phyloP scores from a whole-genome alignment of 2,329 filamentous ascomycete species.

The Hymenotorrendiella dingleyae region DNA sequence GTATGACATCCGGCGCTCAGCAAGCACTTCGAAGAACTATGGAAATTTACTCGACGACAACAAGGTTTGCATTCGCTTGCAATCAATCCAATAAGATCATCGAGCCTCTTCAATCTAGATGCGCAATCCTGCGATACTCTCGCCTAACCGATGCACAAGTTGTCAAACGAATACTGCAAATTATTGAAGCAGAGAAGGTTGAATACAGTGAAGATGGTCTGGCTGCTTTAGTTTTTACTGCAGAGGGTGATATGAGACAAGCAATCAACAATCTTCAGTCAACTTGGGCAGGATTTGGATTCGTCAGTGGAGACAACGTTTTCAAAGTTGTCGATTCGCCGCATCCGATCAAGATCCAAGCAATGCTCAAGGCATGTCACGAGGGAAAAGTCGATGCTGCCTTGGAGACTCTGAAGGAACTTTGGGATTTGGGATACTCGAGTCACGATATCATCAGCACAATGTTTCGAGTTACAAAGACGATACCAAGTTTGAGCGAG shows the following conservation, averaged over 20 bases:
- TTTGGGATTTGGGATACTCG: constrained; percentile 95
- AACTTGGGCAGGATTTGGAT: constrained; percentile 87
- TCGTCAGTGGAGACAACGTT: constrained; percentile 96
- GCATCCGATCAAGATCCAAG: constrained; percentile 96
- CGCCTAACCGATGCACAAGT: constrained; percentile 89
- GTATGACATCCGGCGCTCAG: constrained; percentile 95
- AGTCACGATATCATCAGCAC: constrained; percentile 98
- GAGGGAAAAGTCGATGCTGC: constrained; percentile 87
- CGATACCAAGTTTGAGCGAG: constrained; percentile 84
- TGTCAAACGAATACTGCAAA: constrained; percentile 83
- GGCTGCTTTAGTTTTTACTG: constrained; percentile 93
- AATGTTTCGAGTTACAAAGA: constrained; percentile 98
- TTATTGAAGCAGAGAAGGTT: constrained; percentile 87
- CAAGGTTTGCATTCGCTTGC: constrained; percentile 94
- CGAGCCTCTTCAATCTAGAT: constrained; percentile 94
- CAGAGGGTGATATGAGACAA: constrained; percentile 97
- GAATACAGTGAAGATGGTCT: constrained; percentile 89
- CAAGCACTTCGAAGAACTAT: constrained; percentile 92
- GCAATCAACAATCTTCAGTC: constrained; percentile 98
- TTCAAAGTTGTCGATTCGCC: constrained; percentile 97
- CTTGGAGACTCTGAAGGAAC: constrained; percentile 76
- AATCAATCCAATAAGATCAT: constrained; percentile 99
- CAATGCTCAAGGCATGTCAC: constrained; percentile 96
- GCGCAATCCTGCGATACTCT: constrained; percentile 90
- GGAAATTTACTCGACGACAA: constrained; percentile 98